Evolutionary conservation across 768 basidiomycete genomes (phyloP), one percentile per base, ranked within the genome.

Genomic region (Suillus bovinus): DNA sequence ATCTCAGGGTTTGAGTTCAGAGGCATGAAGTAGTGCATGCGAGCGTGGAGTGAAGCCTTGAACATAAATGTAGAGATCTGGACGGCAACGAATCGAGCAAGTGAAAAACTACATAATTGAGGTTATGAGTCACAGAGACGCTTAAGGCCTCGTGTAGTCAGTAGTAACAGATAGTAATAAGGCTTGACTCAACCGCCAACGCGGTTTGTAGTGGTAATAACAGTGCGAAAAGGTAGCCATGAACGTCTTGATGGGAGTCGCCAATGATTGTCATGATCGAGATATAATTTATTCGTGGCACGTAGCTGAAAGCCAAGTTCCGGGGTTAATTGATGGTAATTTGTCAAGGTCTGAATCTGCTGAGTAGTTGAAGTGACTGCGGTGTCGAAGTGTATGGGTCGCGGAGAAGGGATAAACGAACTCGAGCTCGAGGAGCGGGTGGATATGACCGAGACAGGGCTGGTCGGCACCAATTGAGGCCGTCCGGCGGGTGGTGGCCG

Each of bases 191-290:
- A 33, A 52, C 17, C 47, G 24, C 27, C 17, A 50, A 44, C 3
- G 17, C 41, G 42, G 14, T 47, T 47, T 42, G 42, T 41, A 34
- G 33, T 46, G 4, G 41, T 31, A 47, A 46, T 33, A 52, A 44
- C 14, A 31, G 33, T 13, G 46, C 49, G 27, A 17, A 31, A 34
- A 16, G 8, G 41, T 47, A 59, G 58, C 58, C 58, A 59, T 41
- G 34, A 29, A 46, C 29, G 36, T 44, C 31, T 33, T 44, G 11
- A 27, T 31, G 29, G 22, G 27, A 49, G 47, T 49, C 47, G 27
- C 47, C 47, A 49, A 29, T 29, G 24, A 49, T 49, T 49, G 49
- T 50, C 49, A 50, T 50, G 49, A 50, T 50, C 17, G 49, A 29
- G 31, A 29, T 50, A 50, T 50, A 34, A 34, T 34, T 8, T 29